Evolutionary conservation across 371 early-diverging fungal genomes (phyloP), one percentile per base, ranked within the genome.

Genomic region (Cokeromyces recurvatus): DNA sequence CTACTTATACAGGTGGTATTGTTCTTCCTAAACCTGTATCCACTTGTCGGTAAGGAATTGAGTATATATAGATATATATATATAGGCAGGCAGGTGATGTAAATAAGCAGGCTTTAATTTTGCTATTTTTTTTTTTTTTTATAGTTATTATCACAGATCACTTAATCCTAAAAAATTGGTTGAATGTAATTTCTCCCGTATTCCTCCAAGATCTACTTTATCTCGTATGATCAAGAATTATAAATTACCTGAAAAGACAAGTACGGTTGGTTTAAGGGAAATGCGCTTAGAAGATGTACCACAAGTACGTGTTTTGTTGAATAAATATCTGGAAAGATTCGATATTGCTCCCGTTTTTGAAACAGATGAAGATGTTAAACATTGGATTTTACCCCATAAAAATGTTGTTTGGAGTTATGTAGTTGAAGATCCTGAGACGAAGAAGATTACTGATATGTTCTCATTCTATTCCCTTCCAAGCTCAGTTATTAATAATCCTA

Each of bases 1-100:
- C 99, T 23, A 86, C 95, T 2, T 99, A 99, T 75, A 99, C 99
- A 8, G 95, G 90, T 15, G 99, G 98, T 25, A 83, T 82, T 21
- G 79, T 84, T 29, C 69, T 99, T 39, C 99, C 99, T 9, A 95
- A 87, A 61, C 92, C 94, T 2, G 75, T 98, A 39, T 63, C 91
- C 4, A 83, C 80, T 5, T 87, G 87, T 57, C 69, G 84, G 71
- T 90, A 82, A 59, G 64, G 43, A 19, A 15, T 44, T n/a, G n/a
- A n/a, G n/a, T n/a, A n/a, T n/a, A n/a, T n/a, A n/a, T n/a, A n/a
- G n/a, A n/a, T n/a, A n/a, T n/a, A n/a, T n/a, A n/a, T n/a, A n/a
- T n/a, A n/a, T n/a, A n/a, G n/a, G n/a, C n/a, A n/a, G n/a, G n/a
- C n/a, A n/a, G n/a, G n/a, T n/a, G n/a, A n/a, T n/a, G n/a, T n/a